A percentile compares a stretch with the other conserved stretches of the same genome.
These are phyloP conservation scores for Thuja plicata DNA, from an alignment of 83 land plant genomes.

Conservation along the genomic window DNA sequence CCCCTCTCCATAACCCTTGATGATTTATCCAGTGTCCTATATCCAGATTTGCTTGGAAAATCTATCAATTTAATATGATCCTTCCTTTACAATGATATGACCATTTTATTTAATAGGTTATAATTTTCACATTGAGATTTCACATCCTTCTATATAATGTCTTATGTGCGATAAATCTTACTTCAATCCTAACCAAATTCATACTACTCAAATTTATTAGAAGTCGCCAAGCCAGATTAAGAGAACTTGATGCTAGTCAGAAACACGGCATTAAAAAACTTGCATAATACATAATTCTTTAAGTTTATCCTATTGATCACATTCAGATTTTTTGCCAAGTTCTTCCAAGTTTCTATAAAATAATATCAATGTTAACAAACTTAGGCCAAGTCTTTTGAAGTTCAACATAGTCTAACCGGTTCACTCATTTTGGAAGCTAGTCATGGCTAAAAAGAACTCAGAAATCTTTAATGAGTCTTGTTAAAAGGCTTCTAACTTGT, in stretches of 20 bases:
- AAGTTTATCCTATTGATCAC: not conserved
- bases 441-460: no score
- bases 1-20: not conserved
- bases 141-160: no score
- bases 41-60: no score
- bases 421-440: no score
- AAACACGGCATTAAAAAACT: not conserved
- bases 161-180: not conserved
- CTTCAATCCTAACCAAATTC: not conserved
- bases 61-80: not conserved
- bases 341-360: not conserved
- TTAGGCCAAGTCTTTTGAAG: no score
- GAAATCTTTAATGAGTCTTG: no score
- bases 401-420: no score
- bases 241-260: not conserved
- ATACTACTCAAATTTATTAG: not conserved
- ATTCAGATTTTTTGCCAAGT: not conserved
- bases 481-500: no score
- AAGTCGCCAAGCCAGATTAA: not conserved
- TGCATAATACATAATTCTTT: not conserved
- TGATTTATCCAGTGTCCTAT: no score
- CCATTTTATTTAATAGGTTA: not conserved
- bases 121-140: no score
- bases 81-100: not conserved
- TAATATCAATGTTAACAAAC: no score